Conservation (phyloP, 495 filamentous ascomycete species). For the Letharia lupina region DNA sequence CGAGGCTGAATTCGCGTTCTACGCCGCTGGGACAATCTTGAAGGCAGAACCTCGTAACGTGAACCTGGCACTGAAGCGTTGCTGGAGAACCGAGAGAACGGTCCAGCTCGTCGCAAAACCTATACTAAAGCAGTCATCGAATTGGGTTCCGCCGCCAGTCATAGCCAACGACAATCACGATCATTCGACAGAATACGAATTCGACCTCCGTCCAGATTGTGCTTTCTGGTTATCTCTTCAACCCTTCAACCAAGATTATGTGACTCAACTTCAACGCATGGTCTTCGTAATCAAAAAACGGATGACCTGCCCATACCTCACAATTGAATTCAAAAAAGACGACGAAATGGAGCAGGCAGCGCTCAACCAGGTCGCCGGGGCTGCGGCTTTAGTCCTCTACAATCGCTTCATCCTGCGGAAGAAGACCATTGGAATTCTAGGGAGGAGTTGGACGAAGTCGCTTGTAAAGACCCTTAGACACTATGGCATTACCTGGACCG, state of each 20-base stretch:
- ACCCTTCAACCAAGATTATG: neutral
- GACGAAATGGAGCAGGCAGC: neutral
- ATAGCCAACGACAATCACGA: neutral
- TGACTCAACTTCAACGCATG: neutral
- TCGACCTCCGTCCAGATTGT: conserved; percentile 14
- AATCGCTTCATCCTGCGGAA: conserved; percentile 11
- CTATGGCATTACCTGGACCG: conserved; percentile 11
- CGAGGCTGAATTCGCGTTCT: conserved; percentile 7
- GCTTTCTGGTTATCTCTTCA: conserved; percentile 12
- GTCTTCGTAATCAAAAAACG: neutral
- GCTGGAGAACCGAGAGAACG: conserved; percentile 1
- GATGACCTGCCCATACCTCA: conserved; percentile 10
- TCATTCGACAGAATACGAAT: conserved; percentile 3
- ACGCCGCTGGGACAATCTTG: neutral
- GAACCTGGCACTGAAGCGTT: neutral
- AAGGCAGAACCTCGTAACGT: neutral
- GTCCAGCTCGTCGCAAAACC: conserved; percentile 2
- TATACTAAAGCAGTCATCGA: neutral
- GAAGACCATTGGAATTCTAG: neutral
- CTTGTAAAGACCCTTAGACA: neutral
- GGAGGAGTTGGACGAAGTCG: neutral
- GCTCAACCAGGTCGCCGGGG: conserved; percentile 3
- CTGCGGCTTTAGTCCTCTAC: neutral
- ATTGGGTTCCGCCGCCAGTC: conserved; percentile 5
- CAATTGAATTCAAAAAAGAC: conserved; percentile 15